These are phyloP conservation scores for Wickerhamomyces canadensis DNA, from an alignment of 805 yeast species.

Conservation along the genomic window DNA sequence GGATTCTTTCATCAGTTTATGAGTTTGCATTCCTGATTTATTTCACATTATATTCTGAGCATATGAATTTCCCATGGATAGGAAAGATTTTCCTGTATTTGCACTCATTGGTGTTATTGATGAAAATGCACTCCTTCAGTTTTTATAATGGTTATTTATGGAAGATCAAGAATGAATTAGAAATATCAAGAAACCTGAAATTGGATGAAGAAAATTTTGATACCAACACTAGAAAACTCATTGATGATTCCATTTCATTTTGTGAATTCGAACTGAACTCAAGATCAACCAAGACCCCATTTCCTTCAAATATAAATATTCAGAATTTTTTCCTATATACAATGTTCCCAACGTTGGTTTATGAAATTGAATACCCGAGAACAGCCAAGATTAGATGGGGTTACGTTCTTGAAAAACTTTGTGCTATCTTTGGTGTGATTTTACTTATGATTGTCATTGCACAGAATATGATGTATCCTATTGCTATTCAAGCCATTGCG, in stretches of 20 bases:
- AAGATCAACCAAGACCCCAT: slow-evolving; percentile 42
- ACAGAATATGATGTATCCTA: slow-evolving; percentile 69
- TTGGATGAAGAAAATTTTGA: slow-evolving; percentile 29
- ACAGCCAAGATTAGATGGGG: slow-evolving; percentile 61
- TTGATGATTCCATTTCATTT: slow-evolving; percentile 50
- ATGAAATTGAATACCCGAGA: slow-evolving; percentile 78
- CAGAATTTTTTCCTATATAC: slow-evolving; percentile 69
- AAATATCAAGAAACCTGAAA: slow-evolving; percentile 39
- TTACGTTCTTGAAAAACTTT: slow-evolving; percentile 61
- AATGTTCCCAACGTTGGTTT: slow-evolving; percentile 86
- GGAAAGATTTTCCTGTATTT: slow-evolving; percentile 79
- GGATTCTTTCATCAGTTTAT: slow-evolving; percentile 50
- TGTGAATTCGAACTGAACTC: slow-evolving; percentile 66
- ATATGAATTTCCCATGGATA: slow-evolving; percentile 74
- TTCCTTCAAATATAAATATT: slow-evolving; percentile 70
- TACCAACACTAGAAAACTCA: slow-evolving; percentile 23
- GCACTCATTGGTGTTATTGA: slow-evolving; percentile 79
- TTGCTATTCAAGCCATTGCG: slow-evolving; percentile 54
- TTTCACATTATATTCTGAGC: slow-evolving; percentile 53
- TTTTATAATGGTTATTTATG: slow-evolving; percentile 90
- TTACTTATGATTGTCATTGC: slow-evolving; percentile 76
- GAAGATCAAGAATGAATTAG: slow-evolving; percentile 50
- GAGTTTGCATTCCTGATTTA: slow-evolving; percentile 50
- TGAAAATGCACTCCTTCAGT: slow-evolving; percentile 94
- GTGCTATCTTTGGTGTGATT: slow-evolving; percentile 85